Evolutionary conservation across 2,329 filamentous ascomycete genomes (phyloP), one percentile per base, ranked within the genome.

Genomic region (Cercospora sp.): DNA sequence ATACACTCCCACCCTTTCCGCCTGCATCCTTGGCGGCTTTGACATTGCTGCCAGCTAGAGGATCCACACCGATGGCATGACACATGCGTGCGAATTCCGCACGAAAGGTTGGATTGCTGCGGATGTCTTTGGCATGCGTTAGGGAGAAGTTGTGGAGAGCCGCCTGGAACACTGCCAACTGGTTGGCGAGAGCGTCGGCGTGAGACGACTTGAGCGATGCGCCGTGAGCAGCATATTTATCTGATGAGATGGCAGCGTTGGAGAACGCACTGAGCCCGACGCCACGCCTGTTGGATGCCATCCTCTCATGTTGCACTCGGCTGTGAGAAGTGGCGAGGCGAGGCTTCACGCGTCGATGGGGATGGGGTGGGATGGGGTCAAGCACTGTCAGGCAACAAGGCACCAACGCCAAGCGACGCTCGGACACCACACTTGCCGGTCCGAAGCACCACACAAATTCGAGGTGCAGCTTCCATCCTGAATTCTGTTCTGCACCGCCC

Each of bases 51-150:
- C 82, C 82, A 1, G 93, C 93, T 18, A 99, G 85, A 2, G 95
- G 96, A 79, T 99, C 95, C 12, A 99, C 93, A 60, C 95, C 95
- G 73, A 99, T 97, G 70, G 94, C 93, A 76, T 93, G 89, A 82
- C 95, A 99, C 95, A 99, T 99, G 79, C 94, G 93, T 3, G 95
- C 94, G 78, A 99, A 99, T 81, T 99, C 94, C 37, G 94, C 93
- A 69, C 95, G 92, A 81, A 99, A 99, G 8, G 89, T 90, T 5
- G 95, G 95, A 79, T 98, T 94, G 2, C 93, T 97, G 71, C 94
- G 94, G 69, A 99, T 99, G 76, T 97, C 95, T 78, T 94, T 93
- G 74, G 91, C 92, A 85, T 99, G 95, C 61, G 94, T 97, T 77
- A 94, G 87, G 55, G 94, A 93, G 81, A 99, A 99, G 80, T 96